Percentiles rank a stretch among this genome's conserved stretches.
Conservation (phyloP, 169 alveolate genomes). For the Fabrea salina region DNA sequence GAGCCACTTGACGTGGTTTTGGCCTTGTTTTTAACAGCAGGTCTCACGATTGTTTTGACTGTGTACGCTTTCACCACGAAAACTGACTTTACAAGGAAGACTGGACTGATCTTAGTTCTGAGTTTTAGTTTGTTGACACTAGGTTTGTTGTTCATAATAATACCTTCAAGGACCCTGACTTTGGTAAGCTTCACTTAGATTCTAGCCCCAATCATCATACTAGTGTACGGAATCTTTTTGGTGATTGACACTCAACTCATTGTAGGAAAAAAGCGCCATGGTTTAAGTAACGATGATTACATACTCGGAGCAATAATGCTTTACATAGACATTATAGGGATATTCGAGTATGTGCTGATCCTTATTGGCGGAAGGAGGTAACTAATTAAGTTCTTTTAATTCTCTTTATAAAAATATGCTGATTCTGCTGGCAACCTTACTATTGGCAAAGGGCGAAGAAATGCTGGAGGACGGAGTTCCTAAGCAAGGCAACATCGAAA, state of each 20-base stretch:
- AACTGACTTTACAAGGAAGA: slow-evolving; percentile 46
- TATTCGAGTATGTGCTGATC: slow-evolving; percentile 48
- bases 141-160: not conserved
- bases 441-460: not conserved
- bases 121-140: not conserved
- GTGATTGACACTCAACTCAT: slow-evolving; percentile 63
- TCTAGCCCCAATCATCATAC: slow-evolving; percentile 26
- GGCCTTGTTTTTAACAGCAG: slow-evolving; percentile 65
- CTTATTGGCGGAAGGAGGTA: slow-evolving; percentile 39
- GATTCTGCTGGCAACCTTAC: not conserved
- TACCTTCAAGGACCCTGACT: not conserved
- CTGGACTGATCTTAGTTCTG: not conserved
- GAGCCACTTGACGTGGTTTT: slow-evolving; percentile 44
- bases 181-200: slow-evolving; percentile 1
- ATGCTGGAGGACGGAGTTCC: not conserved
- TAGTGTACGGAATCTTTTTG: slow-evolving; percentile 52
- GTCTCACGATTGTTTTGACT: slow-evolving; percentile 55
- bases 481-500: too few species aligned
- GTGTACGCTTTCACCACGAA: slow-evolving; percentile 59
- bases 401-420: not conserved
- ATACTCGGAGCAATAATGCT: slow-evolving; percentile 57
- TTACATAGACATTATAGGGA: slow-evolving; percentile 55
- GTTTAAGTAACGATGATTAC: slow-evolving; percentile 58
- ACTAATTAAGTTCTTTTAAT: not conserved
- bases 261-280: slow-evolving; percentile 45